phyloP scores from a whole-genome alignment of 129 eudicot species.

The Arctium lappa region DNA sequence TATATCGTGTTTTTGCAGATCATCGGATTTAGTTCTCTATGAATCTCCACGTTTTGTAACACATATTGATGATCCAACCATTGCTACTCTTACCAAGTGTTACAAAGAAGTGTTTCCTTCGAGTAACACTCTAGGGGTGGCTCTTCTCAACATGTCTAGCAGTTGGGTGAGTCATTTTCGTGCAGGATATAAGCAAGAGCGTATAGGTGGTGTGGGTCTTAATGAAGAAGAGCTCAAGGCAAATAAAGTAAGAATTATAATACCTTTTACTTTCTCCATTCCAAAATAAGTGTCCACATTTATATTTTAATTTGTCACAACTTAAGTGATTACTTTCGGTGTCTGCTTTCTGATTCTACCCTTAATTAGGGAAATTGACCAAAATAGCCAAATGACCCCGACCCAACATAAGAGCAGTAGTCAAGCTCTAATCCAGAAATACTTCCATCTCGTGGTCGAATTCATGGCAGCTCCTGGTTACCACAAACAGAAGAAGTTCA shows the following conservation, averaged over 20 bases:
- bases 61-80: slow-evolving; percentile 95
- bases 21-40: slow-evolving; percentile 77
- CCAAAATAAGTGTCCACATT: background rate
- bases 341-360: background rate
- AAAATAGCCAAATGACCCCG: background rate
- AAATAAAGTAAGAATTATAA: slow-evolving; percentile 61
- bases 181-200: slow-evolving; percentile 79
- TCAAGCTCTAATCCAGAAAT: background rate
- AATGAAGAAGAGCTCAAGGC: slow-evolving; percentile 85
- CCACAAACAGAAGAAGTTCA: background rate
- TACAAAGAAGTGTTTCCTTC: slow-evolving; percentile 87
- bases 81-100: slow-evolving; percentile 91
- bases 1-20: slow-evolving; percentile 40
- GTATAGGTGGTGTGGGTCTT: slow-evolving; percentile 88
- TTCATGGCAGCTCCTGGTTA: background rate
- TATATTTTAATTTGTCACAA: background rate
- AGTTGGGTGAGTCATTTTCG: slow-evolving; percentile 99
- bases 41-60: slow-evolving; percentile 93
- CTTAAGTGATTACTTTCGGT: background rate
- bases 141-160: slow-evolving; percentile 92
- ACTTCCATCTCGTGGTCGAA: background rate
- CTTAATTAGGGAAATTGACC: background rate
- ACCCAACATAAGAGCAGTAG: background rate
- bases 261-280: background rate
- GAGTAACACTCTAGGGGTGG: slow-evolving; percentile 79